Conservation (phyloP, 2,329 filamentous ascomycete species). For the Fusarium torulosum region DNA sequence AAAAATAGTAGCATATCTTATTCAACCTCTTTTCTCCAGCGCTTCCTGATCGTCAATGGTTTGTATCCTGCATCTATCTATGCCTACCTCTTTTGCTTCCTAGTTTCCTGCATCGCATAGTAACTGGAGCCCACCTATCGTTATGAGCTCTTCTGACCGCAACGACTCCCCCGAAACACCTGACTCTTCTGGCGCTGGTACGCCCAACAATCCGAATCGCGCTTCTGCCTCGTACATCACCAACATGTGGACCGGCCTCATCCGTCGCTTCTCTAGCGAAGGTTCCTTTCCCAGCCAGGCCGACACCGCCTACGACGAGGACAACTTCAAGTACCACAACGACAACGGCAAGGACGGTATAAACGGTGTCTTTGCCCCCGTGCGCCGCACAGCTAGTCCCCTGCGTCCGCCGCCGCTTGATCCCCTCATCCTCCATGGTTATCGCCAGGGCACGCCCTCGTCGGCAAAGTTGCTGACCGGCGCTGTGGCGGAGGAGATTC, state of each 20-base stretch:
- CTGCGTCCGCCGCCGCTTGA: conserved; percentile 92
- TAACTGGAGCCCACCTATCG: background rate
- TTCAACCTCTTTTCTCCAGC: background rate
- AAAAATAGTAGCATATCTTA: background rate
- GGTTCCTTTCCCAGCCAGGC: conserved; percentile 51
- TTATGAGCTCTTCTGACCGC: conserved; percentile 43
- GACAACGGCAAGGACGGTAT: conserved; percentile 64
- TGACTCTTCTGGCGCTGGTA: conserved; percentile 44
- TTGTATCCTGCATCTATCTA: conserved; percentile 1
- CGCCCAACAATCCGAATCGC: conserved; percentile 42
- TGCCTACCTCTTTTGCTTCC: conserved; percentile 8
- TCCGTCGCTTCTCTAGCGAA: conserved; percentile 74
- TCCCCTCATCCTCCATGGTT: conserved; percentile 78
- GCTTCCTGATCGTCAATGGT: conserved; percentile 7
- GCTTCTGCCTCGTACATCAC: conserved; percentile 48
- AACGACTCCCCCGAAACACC: conserved; percentile 42
- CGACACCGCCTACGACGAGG: conserved; percentile 41
- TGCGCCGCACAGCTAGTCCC: conserved; percentile 74
- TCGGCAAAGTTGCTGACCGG: conserved; percentile 76
- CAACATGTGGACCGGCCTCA: conserved; percentile 70
- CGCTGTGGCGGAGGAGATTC: conserved; percentile 90
- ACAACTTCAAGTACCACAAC: conserved; percentile 28
- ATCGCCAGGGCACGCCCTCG: conserved; percentile 68
- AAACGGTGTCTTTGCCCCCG: conserved; percentile 67
- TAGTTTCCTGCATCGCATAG: background rate